Conservation (phyloP, 2,329 filamentous ascomycete genomes). For the Ophiocordyceps camponoti-floridani region DNA sequence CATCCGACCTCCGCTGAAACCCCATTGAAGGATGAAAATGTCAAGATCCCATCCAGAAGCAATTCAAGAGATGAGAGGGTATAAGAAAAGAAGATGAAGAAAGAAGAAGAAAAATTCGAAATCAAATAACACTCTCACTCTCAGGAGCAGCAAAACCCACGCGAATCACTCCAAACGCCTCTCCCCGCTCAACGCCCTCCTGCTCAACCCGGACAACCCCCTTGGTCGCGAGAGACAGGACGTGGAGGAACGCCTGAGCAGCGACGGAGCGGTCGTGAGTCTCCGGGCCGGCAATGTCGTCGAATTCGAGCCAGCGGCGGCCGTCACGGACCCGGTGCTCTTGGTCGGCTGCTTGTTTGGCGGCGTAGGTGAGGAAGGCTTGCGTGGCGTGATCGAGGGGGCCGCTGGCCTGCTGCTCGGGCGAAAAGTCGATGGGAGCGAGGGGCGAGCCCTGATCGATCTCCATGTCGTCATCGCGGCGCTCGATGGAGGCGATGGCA, state of each 20-base stretch:
- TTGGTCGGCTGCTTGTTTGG: constrained; percentile 15
- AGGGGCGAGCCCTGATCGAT: constrained; percentile 5
- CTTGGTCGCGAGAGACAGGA: constrained; percentile 53
- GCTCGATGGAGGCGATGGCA: constrained; percentile 21
- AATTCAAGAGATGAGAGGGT: not conserved
- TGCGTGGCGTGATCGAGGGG: constrained; percentile 24
- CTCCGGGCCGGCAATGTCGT: constrained; percentile 44
- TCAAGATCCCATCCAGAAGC: not conserved
- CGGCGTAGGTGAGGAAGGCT: constrained; percentile 26
- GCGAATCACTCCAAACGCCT: constrained; percentile 28
- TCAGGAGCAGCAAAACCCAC: constrained; percentile 17
- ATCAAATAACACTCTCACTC: not conserved
- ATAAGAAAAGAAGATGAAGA: not conserved
- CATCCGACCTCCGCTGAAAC: not conserved
- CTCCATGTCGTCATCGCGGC: constrained; percentile 19
- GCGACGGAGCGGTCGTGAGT: constrained; percentile 41
- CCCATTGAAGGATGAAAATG: not conserved
- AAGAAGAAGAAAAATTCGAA: not conserved
- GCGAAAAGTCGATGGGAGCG: constrained; percentile 12
- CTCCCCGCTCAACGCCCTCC: constrained; percentile 15
- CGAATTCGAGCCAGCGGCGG: constrained; percentile 43
- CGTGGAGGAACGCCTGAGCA: constrained; percentile 59
- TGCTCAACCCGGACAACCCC: constrained; percentile 46
- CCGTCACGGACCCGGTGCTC: constrained; percentile 7
- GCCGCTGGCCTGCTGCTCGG: constrained; percentile 7